phyloP scores from a whole-genome alignment of 2,329 filamentous ascomycete species.

The Colletotrichum godetiae region DNA sequence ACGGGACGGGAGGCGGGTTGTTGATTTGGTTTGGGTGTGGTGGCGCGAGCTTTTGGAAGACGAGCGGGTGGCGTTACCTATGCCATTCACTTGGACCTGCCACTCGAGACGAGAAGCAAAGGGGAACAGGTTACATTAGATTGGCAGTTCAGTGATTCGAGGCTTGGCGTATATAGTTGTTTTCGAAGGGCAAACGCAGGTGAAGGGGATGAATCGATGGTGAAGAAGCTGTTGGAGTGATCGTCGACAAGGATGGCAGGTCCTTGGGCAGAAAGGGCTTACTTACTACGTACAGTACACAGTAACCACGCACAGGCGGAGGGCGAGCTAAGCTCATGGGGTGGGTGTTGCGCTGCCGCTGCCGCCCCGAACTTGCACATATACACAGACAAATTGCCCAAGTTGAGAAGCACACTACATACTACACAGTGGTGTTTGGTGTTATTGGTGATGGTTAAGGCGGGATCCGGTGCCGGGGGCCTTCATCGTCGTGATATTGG shows the following conservation, averaged over 20 bases:
- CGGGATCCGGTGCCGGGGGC: background rate
- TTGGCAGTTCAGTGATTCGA: background rate
- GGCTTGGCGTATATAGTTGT: background rate
- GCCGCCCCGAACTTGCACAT: background rate
- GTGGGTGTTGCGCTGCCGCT: no score
- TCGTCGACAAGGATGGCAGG: slow-evolving; percentile 2
- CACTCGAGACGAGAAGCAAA: background rate
- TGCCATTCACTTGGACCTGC: background rate
- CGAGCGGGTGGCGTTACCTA: background rate
- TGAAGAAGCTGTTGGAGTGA: background rate
- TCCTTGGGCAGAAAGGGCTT: background rate
- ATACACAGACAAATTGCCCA: background rate
- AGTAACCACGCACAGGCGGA: background rate
- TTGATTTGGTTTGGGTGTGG: background rate
- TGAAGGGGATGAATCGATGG: background rate
- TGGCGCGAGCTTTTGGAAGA: background rate
- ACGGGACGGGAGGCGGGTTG: background rate
- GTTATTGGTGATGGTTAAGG: background rate
- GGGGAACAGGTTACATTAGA: background rate
- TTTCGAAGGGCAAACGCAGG: background rate
- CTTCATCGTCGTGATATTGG: background rate
- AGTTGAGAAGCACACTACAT: background rate
- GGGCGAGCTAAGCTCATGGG: background rate
- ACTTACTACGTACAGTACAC: background rate
- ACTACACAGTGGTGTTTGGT: background rate